Evolutionary conservation across 306 rosid genomes (phyloP), one percentile per base, ranked within the genome.

Genomic region (Ceratonia siliqua): DNA sequence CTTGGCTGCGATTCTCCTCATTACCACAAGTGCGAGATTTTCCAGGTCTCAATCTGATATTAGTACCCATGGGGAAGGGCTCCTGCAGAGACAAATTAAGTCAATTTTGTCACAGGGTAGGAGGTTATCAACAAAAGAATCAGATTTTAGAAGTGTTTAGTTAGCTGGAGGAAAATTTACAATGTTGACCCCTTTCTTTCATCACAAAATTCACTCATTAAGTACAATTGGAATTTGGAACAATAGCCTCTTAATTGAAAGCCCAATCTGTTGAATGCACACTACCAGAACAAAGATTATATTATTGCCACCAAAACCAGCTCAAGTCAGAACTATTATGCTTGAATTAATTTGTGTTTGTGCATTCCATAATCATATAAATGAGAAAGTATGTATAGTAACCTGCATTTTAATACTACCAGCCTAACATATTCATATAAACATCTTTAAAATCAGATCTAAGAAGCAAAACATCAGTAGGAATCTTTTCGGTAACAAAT

Each of bases 21-120:
- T 35, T 53, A 50, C 84, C 57, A 4, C 13, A 67, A 5, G 69
- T 28, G 62, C 88, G 91, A 65, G 85, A 75, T 76, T 82, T 89
- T 68, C 92, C 87, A 10, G 86, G 85, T 57, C 92, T 79, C 41
- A 82, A 42, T 48, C 95, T 78, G 56, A 89, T 75, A 54, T 73
- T 82, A 61, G 86, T 72, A 56, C 92, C 92, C 87, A 87, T 82
- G 17, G 95, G 95, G 63, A 89, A 89, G 53, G 95, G 95, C 79
- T 89, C 92, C 95, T 89, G 77, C 73, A 62, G 32, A 74, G 42
- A 76, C 54, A 62, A 46, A 55, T 39, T 9, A 56, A 35, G 52
- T 57, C 79, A 80, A 27, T 74, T 54, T 45, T 18, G 62, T 70
- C n/a, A 11, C 49, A 3, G 22, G 61, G 74, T 25, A 68, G 53